Base-by-base conservation (phyloP, 2,329 filamentous ascomycete species). In the Amauroascus niger region DNA sequence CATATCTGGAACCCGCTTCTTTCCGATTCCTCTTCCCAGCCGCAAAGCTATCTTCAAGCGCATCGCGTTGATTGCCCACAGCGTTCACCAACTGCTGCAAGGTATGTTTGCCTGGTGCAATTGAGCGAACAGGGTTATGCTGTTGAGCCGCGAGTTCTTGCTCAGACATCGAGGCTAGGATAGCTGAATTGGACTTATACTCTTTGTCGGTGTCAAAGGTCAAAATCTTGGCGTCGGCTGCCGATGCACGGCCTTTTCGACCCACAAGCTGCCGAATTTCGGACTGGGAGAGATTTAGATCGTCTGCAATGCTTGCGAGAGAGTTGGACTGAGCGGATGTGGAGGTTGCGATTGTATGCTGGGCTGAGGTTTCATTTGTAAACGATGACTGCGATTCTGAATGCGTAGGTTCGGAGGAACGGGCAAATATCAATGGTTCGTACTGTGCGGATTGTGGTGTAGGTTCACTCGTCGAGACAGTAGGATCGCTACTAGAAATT, bases 41-140 rank as follows among this genome's bases (percentile, higher is more conserved):
- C 18, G 88, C 88, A 74, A 95, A 96, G 66, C 87, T 90, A 64
- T 97, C 91, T 70, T 96, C 89, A 60, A 96, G 73, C 1, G 88
- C 89, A 9, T 95, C 88, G 65, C 83, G 83, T 71, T 97, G 89
- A 58, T 78, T 87, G 60, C 82, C 82, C 24, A 87, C 90, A 57
- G 86, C 86, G 69, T 82, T 88, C 60, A 97, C 86, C 62, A 97
- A 76, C 73, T 95, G 89, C 65, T 84, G 83, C 67, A 97, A 75
- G 63, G 80, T 94, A 71, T 96, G 89, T 73, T 96, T 96, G 56
- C 88, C 87, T 2, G 89, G 86, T 22, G 87, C 83, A 65, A 95
- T 85, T 1, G 84, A 75, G 49, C 88, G 84, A 53, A 96, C 84
- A 6, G 89, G 87, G 63, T 91, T 90, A 71, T 94, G 86, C 48